Percentiles rank a stretch among this genome's conserved stretches.
These are phyloP conservation scores for sorghum (Sorghum bicolor) DNA, from an alignment of 176 grass and related monocot genomes.

Conservation along the genomic window DNA sequence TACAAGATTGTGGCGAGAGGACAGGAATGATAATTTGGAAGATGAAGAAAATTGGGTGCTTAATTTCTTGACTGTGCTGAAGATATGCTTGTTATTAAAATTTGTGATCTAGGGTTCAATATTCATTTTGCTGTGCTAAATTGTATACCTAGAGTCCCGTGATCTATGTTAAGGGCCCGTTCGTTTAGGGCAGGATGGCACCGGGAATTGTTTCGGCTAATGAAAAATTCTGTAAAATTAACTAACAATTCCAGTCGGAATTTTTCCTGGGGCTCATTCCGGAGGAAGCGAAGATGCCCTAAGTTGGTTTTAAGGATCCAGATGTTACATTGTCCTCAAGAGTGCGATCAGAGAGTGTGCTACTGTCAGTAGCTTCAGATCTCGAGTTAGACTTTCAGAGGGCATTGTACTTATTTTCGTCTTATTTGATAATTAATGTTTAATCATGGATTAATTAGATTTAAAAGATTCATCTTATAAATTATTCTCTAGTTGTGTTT, in stretches of 20 bases:
- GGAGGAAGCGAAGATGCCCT: too few species aligned
- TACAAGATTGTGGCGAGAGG: constrained; percentile 86
- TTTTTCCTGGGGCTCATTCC: too few species aligned
- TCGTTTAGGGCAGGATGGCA: too few species aligned
- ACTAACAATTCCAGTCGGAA: too few species aligned
- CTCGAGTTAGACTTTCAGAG: background rate
- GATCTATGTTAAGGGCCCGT: constrained; percentile 6
- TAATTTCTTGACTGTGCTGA: background rate
- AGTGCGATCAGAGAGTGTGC: background rate
- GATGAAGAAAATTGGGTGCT: background rate
- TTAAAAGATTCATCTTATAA: too few species aligned
- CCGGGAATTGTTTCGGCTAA: background rate
- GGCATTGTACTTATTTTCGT: background rate
- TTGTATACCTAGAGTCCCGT: background rate
- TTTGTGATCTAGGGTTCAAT: background rate
- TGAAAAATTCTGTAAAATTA: too few species aligned
- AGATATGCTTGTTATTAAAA: background rate
- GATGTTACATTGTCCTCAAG: background rate
- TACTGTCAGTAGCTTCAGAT: background rate
- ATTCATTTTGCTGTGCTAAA: background rate
- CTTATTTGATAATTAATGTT: too few species aligned
- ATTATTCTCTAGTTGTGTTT: too few species aligned
- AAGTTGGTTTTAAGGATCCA: too few species aligned
- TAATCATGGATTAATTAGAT: too few species aligned
- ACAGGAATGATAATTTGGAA: constrained; percentile 15